Evolutionary conservation across 768 basidiomycete genomes (phyloP), one percentile per base, ranked within the genome.

Genomic region (Suillus fuscotomentosus): DNA sequence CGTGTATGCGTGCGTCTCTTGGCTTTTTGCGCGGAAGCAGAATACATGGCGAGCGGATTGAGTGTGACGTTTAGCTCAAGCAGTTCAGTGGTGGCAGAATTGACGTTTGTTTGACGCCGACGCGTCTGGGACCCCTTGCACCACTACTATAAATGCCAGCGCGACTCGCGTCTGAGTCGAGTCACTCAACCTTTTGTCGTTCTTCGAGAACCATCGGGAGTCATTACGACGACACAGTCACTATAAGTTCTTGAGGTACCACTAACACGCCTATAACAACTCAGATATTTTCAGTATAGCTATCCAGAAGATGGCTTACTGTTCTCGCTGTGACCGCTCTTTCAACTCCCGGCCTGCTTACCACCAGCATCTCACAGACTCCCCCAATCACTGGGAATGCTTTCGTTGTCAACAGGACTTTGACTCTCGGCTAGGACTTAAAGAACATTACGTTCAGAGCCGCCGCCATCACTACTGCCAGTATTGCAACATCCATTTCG

Each of bases 1-100:
- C 92, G 90, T 39, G 87, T 60, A 67, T 92, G 90, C 1, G 88
- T 83, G 67, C 89, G 84, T 68, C 91, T 80, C 67, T 91, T 90
- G 64, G 91, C 87, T 75, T 92, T 91, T 55, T 85, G 87, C 41
- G 89, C 82, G 2, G 82, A 86, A 15, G 88, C 84, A 41, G 84
- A 80, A 78, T 90, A 91, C 81, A 82, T 82, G 38, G 62, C 34
- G 13, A 65, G 34, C 39, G 43, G 43, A 50, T 48, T 54, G 59
- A n/a, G 24, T 20, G 14, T 17, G 51, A 60, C 15, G 51, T 34
- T 53, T 10, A 53, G 51, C 51, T 53, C 51, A 31, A 53, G 9
- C 27, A 9, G 9, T 51, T 51, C 17, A 5, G 51, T 9, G 51
- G 51, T 53, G 27, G 17, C 13, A 5, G 51, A 54, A 60, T 41